These are phyloP conservation scores for Eremothecium gossypii DNA, from an alignment of 1,139 yeast species.

Conservation along the genomic window DNA sequence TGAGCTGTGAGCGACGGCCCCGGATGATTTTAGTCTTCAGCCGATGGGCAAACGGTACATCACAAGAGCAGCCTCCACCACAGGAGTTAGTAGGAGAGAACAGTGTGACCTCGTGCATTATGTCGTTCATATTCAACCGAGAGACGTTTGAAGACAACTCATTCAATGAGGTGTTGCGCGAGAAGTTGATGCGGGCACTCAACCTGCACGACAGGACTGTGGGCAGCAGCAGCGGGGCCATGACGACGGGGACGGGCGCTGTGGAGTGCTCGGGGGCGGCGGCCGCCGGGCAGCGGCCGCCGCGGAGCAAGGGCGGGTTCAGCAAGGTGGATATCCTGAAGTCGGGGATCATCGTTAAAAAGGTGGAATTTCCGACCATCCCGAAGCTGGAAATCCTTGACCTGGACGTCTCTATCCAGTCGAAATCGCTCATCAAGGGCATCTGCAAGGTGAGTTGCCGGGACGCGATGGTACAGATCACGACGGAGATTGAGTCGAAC, in stretches of 20 bases:
- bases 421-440: constrained; percentile 26
- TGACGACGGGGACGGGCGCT: not conserved
- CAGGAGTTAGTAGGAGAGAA: not conserved
- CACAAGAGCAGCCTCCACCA: too few relatives aligned
- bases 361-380: constrained; percentile 26
- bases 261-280: not conserved
- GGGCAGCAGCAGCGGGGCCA: constrained; percentile 4
- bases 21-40: too few relatives aligned
- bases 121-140: constrained; percentile 28
- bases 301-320: constrained; percentile 9
- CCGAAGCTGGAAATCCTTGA: constrained; percentile 29
- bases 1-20: too few relatives aligned
- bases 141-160: constrained; percentile 24
- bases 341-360: constrained; percentile 25
- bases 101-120: constrained; percentile 5
- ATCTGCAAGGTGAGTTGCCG: constrained; percentile 27
- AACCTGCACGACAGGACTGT: constrained; percentile 12
- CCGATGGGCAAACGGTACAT: too few relatives aligned
- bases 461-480: constrained; percentile 26
- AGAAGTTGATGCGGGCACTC: constrained; percentile 22
- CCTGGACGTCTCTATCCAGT: constrained; percentile 24
- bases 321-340: constrained; percentile 23
- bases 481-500: constrained; percentile 30
- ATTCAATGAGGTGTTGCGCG: constrained; percentile 25
- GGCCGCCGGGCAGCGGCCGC: not conserved